Conservation (phyloP, 176 grass and related monocot genomes). For the Oropetium thomaeum region DNA sequence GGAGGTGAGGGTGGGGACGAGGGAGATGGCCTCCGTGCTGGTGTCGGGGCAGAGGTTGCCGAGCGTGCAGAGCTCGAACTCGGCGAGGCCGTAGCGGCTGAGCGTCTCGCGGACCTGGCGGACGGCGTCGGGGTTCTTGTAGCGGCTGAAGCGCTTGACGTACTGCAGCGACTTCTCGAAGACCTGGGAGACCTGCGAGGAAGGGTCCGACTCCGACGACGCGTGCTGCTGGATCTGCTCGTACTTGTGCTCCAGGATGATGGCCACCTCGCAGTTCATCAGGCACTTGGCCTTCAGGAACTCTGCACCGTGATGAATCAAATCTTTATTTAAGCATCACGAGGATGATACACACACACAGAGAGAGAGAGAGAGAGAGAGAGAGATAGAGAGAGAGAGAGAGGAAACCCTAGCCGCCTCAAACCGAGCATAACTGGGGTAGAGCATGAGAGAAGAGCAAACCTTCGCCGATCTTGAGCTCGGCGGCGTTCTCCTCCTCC, state of each 20-base stretch:
- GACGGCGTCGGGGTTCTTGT: conserved; percentile 97
- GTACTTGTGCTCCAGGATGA: conserved; percentile 90
- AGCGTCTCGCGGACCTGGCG: conserved; percentile 86
- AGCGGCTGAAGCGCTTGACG: conserved; percentile 91
- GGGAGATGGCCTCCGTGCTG: conserved; percentile 65
- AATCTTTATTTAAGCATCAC: no score
- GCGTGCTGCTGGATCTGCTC: conserved; percentile 90
- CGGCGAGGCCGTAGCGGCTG: conserved; percentile 43
- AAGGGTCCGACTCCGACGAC: conserved; percentile 40
- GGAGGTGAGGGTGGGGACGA: conserved; percentile 73
- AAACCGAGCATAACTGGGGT: neutral
- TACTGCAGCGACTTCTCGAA: conserved; percentile 98
- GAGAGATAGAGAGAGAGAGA: no score
- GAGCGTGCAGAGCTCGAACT: conserved; percentile 80
- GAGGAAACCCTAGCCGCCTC: conserved; percentile 16
- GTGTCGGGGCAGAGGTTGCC: conserved; percentile 95
- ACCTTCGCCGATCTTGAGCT: conserved; percentile 97
- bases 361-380: no score
- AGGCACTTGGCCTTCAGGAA: conserved; percentile 93
- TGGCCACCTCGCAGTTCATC: conserved; percentile 95
- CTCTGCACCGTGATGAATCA: conserved; percentile 42
- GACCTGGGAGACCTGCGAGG: conserved; percentile 60
- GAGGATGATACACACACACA: no score
- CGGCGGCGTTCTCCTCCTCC: conserved; percentile 94
- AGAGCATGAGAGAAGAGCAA: no score